phyloP scores from a whole-genome alignment of 768 basidiomycete genomes.

The Trametes meyenii region DNA sequence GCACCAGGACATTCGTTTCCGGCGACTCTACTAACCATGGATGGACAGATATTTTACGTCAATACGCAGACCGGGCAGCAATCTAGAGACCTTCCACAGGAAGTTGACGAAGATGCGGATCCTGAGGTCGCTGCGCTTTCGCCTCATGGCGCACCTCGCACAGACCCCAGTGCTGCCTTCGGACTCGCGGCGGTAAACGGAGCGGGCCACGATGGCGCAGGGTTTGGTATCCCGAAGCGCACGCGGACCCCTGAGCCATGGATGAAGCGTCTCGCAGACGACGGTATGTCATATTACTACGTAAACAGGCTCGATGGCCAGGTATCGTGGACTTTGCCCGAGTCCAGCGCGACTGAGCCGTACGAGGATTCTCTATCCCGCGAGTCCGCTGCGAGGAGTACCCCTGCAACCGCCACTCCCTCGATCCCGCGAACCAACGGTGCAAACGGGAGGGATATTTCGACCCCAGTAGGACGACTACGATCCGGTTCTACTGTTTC shows the following conservation, averaged over 20 bases:
- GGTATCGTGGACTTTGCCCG: constrained; percentile 58
- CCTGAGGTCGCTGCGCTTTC: constrained; percentile 64
- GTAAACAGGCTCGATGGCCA: constrained; percentile 70
- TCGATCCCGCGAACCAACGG: constrained; percentile 15
- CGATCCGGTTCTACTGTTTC: constrained; percentile 41
- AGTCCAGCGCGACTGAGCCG: constrained; percentile 7
- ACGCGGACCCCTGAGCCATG: constrained; percentile 79
- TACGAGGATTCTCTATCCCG: constrained; percentile 9
- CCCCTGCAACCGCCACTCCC: background rate
- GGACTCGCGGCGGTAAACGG: constrained; percentile 43
- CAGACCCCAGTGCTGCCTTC: constrained; percentile 55
- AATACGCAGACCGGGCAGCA: constrained; percentile 87
- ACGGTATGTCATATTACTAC: constrained; percentile 81
- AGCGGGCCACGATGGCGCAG: constrained; percentile 37
- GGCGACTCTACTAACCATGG: background rate
- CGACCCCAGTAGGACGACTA: constrained; percentile 15
- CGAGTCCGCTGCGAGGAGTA: background rate
- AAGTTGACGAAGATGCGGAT: constrained; percentile 69
- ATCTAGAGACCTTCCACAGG: constrained; percentile 81
- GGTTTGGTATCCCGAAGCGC: constrained; percentile 62
- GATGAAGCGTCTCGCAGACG: constrained; percentile 78
- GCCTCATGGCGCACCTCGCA: constrained; percentile 55
- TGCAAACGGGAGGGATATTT: constrained; percentile 10
- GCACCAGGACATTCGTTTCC: constrained; percentile 27
- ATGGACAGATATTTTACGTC: constrained; percentile 84